phyloP scores from a whole-genome alignment of 2,329 filamentous ascomycete species.

The Beauveria varroae region DNA sequence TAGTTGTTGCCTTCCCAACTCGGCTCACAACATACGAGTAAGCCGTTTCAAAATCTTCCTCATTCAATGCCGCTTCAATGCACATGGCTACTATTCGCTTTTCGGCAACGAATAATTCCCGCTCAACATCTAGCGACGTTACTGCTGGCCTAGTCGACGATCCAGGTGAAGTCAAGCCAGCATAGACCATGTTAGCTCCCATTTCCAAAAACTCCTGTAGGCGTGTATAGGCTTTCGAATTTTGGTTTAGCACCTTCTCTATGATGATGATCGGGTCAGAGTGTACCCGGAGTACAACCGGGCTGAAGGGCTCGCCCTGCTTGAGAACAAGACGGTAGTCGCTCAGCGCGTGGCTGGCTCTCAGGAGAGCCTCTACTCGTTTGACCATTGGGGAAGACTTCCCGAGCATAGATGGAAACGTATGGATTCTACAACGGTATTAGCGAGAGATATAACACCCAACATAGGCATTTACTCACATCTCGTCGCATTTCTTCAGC shows the following conservation, averaged over 20 bases:
- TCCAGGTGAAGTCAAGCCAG: slow-evolving; percentile 35
- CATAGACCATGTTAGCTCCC: slow-evolving; percentile 57
- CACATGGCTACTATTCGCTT: slow-evolving; percentile 72
- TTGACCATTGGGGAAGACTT: slow-evolving; percentile 42
- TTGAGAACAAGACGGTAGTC: slow-evolving; percentile 72
- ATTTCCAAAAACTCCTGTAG: slow-evolving; percentile 66
- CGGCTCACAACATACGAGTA: slow-evolving; percentile 76
- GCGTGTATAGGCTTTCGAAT: slow-evolving; percentile 64
- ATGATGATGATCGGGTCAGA: slow-evolving; percentile 68
- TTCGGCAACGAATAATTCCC: slow-evolving; percentile 39
- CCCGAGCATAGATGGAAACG: slow-evolving; percentile 53
- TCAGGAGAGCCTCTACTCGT: slow-evolving; percentile 56
- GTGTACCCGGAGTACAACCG: slow-evolving; percentile 70
- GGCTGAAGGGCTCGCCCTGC: slow-evolving; percentile 72
- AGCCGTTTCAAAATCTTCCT: slow-evolving; percentile 79
- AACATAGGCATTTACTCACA: slow-evolving; percentile 39
- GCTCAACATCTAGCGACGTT: neutral
- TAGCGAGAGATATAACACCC: slow-evolving; percentile 12
- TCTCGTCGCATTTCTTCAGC: slow-evolving; percentile 69
- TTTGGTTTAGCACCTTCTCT: slow-evolving; percentile 67
- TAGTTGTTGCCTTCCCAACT: slow-evolving; percentile 32
- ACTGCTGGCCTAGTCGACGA: neutral
- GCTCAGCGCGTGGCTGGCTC: slow-evolving; percentile 66
- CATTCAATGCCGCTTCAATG: slow-evolving; percentile 65
- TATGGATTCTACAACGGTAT: slow-evolving; percentile 43